Percentiles rank a stretch among this genome's conserved stretches.
These are phyloP conservation scores for Hyaloscypha hepaticicola DNA, from an alignment of 495 filamentous ascomycete genomes.

Conservation along the genomic window DNA sequence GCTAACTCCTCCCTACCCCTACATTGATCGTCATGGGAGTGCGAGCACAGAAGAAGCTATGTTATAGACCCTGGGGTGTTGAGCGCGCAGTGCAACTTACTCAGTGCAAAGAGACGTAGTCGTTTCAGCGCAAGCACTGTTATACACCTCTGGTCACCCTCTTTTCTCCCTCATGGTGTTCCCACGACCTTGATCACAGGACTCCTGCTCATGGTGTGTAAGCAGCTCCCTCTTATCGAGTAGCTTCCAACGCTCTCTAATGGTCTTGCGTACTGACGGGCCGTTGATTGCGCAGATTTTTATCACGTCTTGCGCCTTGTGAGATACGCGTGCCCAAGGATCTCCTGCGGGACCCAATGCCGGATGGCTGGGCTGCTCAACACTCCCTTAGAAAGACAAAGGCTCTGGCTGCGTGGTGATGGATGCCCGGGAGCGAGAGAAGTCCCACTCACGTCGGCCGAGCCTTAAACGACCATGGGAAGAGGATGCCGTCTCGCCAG, in stretches of 20 bases:
- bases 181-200: constrained; percentile 2
- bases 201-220: constrained; percentile 7
- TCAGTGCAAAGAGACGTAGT: background rate
- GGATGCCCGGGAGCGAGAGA: constrained; percentile 30
- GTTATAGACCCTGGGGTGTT: constrained; percentile 16
- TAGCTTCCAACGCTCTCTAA: background rate
- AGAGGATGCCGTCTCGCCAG: constrained; percentile 15
- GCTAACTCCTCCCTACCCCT: background rate
- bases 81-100: constrained; percentile 20
- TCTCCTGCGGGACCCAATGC: constrained; percentile 4
- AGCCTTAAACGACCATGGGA: constrained; percentile 32
- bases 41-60: background rate
- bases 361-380: constrained; percentile 27
- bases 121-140: background rate
- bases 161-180: background rate
- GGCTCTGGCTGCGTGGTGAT: constrained; percentile 27
- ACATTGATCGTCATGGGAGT: background rate
- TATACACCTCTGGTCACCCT: background rate
- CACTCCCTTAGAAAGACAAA: constrained; percentile 16
- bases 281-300: background rate
- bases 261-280: constrained; percentile 2
- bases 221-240: constrained; percentile 3
- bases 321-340: background rate
- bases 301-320: constrained; percentile 7
- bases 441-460: constrained; percentile 23